These are phyloP conservation scores for Pseudisothecium myosuroides DNA, from an alignment of 225 moss, liverwort and hornwort species.

Conservation along the genomic window DNA sequence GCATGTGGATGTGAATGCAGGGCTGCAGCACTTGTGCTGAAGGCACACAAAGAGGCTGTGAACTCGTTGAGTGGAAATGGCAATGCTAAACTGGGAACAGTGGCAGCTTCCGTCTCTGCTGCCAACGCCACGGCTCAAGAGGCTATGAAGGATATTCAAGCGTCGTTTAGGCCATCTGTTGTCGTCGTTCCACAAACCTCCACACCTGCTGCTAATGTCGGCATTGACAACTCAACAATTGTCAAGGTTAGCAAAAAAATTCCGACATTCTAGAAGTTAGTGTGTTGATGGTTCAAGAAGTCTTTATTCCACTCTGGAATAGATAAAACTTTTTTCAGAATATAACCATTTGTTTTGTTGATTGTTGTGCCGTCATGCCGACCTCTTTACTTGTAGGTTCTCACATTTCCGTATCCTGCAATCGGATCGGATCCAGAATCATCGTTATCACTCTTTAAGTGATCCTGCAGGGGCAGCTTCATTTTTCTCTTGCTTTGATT, in stretches of 20 bases:
- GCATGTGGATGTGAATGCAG: conserved; percentile 23
- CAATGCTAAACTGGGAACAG: conserved; percentile 87
- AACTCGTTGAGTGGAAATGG: conserved; percentile 96
- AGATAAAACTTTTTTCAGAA: background rate
- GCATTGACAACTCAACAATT: conserved; percentile 55
- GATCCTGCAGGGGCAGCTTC: background rate
- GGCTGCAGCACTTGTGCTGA: conserved; percentile 86
- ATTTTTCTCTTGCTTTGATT: background rate
- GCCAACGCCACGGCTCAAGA: conserved; percentile 96
- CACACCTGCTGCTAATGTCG: conserved; percentile 20
- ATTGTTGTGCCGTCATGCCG: background rate
- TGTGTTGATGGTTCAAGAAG: background rate
- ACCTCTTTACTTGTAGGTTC: background rate
- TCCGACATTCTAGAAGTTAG: background rate
- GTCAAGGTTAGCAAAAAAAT: conserved; percentile 19
- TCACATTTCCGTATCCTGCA: background rate
- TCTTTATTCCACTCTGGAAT: background rate
- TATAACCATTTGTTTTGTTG: background rate
- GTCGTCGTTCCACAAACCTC: conserved; percentile 21
- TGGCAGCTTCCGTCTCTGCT: conserved; percentile 92
- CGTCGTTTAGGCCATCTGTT: conserved; percentile 53
- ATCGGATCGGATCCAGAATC: background rate
- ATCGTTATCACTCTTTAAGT: background rate
- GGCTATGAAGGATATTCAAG: conserved; percentile 81
- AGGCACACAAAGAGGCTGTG: conserved; percentile 95